phyloP scores from a whole-genome alignment of 139 green algal species.

The Chlorella sp. region DNA sequence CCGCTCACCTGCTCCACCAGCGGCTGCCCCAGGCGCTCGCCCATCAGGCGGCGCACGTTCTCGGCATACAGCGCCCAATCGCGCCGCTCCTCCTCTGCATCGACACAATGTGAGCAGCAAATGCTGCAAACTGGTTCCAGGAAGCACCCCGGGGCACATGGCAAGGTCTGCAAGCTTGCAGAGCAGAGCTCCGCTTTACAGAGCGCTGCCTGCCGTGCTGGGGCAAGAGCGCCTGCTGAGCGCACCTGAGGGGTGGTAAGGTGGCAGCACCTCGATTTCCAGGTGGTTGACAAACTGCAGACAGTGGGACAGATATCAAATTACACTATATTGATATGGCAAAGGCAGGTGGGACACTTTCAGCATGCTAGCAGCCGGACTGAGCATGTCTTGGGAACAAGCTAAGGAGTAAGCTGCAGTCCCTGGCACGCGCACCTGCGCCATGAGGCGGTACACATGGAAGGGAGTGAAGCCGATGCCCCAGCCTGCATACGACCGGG shows the following conservation, averaged over 20 bases:
- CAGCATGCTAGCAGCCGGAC: no score
- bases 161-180: no score
- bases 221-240: background rate
- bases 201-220: background rate
- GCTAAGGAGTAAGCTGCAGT: no score
- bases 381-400: no score
- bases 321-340: no score
- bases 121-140: no score
- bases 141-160: no score
- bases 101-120: no score
- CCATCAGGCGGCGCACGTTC: conserved; percentile 58
- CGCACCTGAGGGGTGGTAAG: conserved; percentile 35
- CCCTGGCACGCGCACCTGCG: background rate
- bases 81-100: conserved; percentile 43
- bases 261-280: conserved; percentile 39
- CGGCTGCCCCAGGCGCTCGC: background rate
- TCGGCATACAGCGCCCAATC: conserved; percentile 55
- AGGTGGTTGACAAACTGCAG: conserved; percentile 28
- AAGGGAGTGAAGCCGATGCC: conserved; percentile 44
- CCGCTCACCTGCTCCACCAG: conserved; percentile 34
- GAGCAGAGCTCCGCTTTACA: no score
- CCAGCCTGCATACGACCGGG: conserved; percentile 34
- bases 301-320: no score
- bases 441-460: conserved; percentile 53
- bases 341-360: no score